Evolutionary conservation across 2,329 filamentous ascomycete species (phyloP).

Genomic region (Penicillium sp.): DNA sequence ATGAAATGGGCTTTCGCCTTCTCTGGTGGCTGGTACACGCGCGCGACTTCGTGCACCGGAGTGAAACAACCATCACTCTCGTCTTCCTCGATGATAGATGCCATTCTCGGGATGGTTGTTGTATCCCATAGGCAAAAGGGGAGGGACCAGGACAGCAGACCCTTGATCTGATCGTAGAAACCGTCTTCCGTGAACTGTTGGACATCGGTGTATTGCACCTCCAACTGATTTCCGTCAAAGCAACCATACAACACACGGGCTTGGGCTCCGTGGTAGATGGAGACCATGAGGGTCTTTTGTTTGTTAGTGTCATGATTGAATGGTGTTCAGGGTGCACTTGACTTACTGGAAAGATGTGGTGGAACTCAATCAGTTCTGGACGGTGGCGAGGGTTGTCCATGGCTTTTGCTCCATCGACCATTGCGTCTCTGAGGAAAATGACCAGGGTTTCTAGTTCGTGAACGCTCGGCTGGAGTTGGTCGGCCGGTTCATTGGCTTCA

Average conservation of each 20-base stretch:
- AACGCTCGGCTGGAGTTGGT: neutral
- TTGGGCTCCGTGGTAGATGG: slow-evolving; percentile 7
- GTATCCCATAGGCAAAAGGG: slow-evolving; percentile 1
- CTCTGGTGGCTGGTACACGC: neutral
- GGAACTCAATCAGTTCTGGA: neutral
- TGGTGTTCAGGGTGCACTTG: neutral
- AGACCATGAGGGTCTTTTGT: slow-evolving; percentile 4
- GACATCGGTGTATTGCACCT: slow-evolving; percentile 8
- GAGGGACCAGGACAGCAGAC: slow-evolving; percentile 3
- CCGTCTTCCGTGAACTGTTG: neutral
- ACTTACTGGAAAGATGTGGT: slow-evolving; percentile 8
- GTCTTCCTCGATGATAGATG: neutral
- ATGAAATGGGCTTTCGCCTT: neutral
- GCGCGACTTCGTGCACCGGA: neutral
- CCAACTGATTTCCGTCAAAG: neutral
- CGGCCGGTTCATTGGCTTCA: neutral
- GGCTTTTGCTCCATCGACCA: neutral
- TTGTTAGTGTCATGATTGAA: neutral
- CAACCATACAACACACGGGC: slow-evolving; percentile 9
- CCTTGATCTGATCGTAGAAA: neutral
- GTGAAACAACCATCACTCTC: neutral
- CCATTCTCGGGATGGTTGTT: slow-evolving; percentile 1
- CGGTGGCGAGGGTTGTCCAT: neutral
- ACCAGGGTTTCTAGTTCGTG: neutral
- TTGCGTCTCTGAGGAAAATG: neutral